Evolutionary conservation across 2,329 filamentous ascomycete species (phyloP), one percentile per base, ranked within the genome.

Genomic region (Stemphylium vesicarium): DNA sequence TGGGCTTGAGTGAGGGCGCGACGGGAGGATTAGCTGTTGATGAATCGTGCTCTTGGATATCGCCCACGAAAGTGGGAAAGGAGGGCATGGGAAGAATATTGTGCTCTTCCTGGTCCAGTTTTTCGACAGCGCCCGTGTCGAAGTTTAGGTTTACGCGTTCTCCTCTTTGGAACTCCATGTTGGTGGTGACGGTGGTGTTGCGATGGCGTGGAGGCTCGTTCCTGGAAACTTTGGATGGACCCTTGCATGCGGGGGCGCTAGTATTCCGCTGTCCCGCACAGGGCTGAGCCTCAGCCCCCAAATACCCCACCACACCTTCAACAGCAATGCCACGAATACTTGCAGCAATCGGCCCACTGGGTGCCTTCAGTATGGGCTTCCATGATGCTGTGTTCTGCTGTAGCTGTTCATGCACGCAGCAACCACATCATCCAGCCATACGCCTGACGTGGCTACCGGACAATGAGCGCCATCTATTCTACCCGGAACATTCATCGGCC

Each of bases 21-120:
- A 81, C 81, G 8, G 89, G 87, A 4, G 89, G 82, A 59, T 85
- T 87, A 18, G 85, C 81, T 35, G 84, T 76, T 32, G 80, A 75
- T 22, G 84, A 76, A 39, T 86, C 83, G 59, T 90, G 89, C 78
- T 98, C 94, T 67, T 89, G 83, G 59, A 98, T 86, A 64, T 97
- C 93, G 50, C 84, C 84, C 38, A 96, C 80, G 37, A 89, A 84
- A 7, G 57, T 65, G 42, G 59, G 57, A 41, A 60, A 66, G 31
- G 52, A 50, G 37, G 53, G 64, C 49, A 42, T 43, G 46, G 55
- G 59, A 60, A 51, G 22, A 24, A 64, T 56, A 44, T 62, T 40
- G 11, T 57, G 43, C 13, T 62, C 47, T 41, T 63, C 56, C 8
- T 59, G 50, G 15, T 74, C 70, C 31, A 77, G 73, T 24, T 78